Evolutionary conservation across 257 asterid species (phyloP).

Genomic region (Craterostigma plantagineum): DNA sequence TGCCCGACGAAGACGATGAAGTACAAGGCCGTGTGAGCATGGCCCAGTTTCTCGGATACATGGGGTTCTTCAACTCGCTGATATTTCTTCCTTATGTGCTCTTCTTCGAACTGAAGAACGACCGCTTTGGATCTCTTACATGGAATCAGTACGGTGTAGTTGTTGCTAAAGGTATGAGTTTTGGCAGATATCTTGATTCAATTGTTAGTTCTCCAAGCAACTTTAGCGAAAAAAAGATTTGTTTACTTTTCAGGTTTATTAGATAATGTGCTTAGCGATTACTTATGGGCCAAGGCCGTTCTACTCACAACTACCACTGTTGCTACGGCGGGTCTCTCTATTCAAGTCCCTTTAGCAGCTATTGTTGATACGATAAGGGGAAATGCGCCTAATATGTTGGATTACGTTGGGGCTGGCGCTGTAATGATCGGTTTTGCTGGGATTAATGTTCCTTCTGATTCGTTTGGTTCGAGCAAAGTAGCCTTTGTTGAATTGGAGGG

Average conservation of each 20-base stretch:
- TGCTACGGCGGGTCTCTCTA: slow-evolving; percentile 87
- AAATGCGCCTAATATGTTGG: slow-evolving; percentile 41
- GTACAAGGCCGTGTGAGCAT: slow-evolving; percentile 47
- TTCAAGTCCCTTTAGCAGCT: slow-evolving; percentile 91
- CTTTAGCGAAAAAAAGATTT: no score
- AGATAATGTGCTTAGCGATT: slow-evolving; percentile 90
- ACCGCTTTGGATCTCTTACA: slow-evolving; percentile 36
- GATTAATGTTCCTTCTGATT: slow-evolving; percentile 49
- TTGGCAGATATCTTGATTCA: not conserved
- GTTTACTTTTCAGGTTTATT: slow-evolving; percentile 44
- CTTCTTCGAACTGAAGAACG: slow-evolving; percentile 33
- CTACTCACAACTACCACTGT: slow-evolving; percentile 87
- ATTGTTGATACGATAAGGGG: slow-evolving; percentile 66
- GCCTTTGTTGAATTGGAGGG: slow-evolving; percentile 29
- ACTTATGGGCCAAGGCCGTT: slow-evolving; percentile 96
- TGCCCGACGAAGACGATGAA: slow-evolving; percentile 76
- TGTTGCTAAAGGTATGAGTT: slow-evolving; percentile 68
- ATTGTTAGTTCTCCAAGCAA: no score
- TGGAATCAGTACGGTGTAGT: slow-evolving; percentile 60
- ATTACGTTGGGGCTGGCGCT: slow-evolving; percentile 67
- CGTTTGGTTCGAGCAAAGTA: slow-evolving; percentile 24
- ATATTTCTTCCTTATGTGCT: slow-evolving; percentile 64
- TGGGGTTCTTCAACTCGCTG: slow-evolving; percentile 73
- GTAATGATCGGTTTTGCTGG: slow-evolving; percentile 77
- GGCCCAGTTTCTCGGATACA: slow-evolving; percentile 91